Evolutionary conservation across 2,329 filamentous ascomycete species (phyloP).

Genomic region (Diaporthe longicolla): DNA sequence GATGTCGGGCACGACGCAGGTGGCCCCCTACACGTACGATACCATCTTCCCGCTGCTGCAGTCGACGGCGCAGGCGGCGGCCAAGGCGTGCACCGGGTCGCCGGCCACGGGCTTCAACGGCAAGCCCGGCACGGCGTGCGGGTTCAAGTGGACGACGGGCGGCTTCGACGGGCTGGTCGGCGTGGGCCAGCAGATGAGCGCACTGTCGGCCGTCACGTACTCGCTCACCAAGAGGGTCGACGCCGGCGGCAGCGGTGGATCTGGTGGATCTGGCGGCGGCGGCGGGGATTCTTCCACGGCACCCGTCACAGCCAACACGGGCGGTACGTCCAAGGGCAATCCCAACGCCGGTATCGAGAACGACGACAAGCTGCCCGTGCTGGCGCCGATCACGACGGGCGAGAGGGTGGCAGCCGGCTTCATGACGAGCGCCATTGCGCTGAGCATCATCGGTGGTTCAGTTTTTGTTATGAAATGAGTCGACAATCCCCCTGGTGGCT

Average conservation of each 20-base stretch:
- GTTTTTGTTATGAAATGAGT: constrained; percentile 62
- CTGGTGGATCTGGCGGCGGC: constrained; percentile 38
- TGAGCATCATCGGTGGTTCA: constrained; percentile 64
- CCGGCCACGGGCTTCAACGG: constrained; percentile 63
- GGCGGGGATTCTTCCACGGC: constrained; percentile 48
- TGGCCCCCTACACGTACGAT: constrained; percentile 67
- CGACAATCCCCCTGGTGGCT: constrained; percentile 28
- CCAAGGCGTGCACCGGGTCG: constrained; percentile 63
- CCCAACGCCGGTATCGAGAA: constrained; percentile 58
- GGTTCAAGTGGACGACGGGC: constrained; percentile 73
- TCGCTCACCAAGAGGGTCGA: constrained; percentile 62
- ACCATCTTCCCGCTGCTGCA: constrained; percentile 66
- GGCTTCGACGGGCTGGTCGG: constrained; percentile 72
- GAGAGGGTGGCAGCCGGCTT: constrained; percentile 71
- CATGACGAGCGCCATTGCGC: constrained; percentile 64
- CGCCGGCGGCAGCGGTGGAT: constrained; percentile 1
- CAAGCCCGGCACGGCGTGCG: constrained; percentile 72
- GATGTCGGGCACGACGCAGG: constrained; percentile 68
- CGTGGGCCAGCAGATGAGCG: constrained; percentile 80
- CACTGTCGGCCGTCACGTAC: constrained; percentile 74
- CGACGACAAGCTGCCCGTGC: constrained; percentile 45
- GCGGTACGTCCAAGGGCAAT: constrained; percentile 71
- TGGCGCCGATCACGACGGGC: constrained; percentile 60
- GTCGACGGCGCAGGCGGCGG: constrained; percentile 67
- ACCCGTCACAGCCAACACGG: constrained; percentile 67